Base-by-base conservation (phyloP, 768 basidiomycete species). In the Serpula lacrymans region DNA sequence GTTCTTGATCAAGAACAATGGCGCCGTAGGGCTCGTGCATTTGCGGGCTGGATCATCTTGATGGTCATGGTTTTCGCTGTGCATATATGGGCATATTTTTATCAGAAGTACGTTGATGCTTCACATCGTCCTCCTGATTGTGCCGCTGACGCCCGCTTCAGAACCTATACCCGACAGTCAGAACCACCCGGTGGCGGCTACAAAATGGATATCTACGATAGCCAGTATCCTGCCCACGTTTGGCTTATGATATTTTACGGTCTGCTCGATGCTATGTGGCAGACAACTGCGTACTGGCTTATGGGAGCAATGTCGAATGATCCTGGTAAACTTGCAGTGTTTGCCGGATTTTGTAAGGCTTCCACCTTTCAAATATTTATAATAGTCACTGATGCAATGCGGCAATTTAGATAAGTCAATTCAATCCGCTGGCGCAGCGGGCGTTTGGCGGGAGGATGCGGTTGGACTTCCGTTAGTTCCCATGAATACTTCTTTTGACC, bases 221-320 rank as follows among this genome's bases (percentile, higher is more conserved):
- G 53, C 0, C 61, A 61, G 2, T 91, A 86, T 55, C 63, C 72
- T 3, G 74, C 70, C 23, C 72, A 72, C 43, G 64, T 85, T 12
- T 72, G 73, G 63, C 63, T 91, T 14, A 87, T 81, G 63, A 74
- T 86, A 42, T 76, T 80, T 58, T 86, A 76, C 52, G 83, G 87
- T n/a, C 48, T 90, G 3, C 71, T 89, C 37, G 89, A 92, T 45
- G 72, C 88, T 1, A 82, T 88, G 78, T 91, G 86, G 86, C 89
- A 91, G 57, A 88, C 84, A 3, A 79, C 78, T 0, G 79, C 80
- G 3, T 88, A 89, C 59, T 88, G 85, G 85, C 71, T 87, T 50
- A 85, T 88, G 77, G 88, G 89, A 21, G 83, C 85, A 10, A 86
- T 92, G 82, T 87, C 85, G 12, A 89, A 91, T 44, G 77, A 88